A percentile compares a stretch with the other conserved stretches of the same genome.
phyloP scores from a whole-genome alignment of 2,329 filamentous ascomycete species.

The Botrytis fragariae region DNA sequence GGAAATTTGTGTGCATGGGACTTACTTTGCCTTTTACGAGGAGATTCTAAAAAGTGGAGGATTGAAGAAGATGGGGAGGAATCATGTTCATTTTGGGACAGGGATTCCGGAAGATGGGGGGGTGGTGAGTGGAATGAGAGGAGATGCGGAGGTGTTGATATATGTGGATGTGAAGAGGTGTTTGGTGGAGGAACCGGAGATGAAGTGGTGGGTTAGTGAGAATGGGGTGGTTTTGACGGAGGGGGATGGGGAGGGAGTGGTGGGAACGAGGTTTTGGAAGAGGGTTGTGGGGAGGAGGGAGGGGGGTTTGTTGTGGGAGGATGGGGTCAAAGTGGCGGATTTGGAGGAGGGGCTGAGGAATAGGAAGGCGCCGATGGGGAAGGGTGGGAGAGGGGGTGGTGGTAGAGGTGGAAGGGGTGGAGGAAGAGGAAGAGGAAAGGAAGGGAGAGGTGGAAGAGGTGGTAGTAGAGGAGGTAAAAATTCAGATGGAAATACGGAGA shows the following conservation, averaged over 20 bases:
- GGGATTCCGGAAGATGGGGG: conserved; percentile 55
- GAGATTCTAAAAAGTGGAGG: conserved; percentile 74
- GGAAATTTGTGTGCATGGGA: conserved; percentile 75
- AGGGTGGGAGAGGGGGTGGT: conserved; percentile 38
- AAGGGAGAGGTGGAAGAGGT: conserved; percentile 18
- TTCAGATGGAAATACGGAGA: conserved; percentile 37
- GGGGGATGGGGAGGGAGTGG: conserved; percentile 56
- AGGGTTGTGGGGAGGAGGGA: conserved; percentile 62
- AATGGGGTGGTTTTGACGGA: conserved; percentile 73
- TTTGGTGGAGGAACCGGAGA: conserved; percentile 50
- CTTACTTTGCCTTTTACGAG: conserved; percentile 78
- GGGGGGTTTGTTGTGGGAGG: conserved; percentile 65
- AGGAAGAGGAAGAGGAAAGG: conserved; percentile 33
- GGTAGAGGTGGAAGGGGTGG: conserved; percentile 27
- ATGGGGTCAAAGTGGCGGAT: conserved; percentile 65
- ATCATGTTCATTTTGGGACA: conserved; percentile 86
- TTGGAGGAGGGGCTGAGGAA: conserved; percentile 60
- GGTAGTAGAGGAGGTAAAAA: conserved; percentile 35
- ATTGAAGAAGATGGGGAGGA: conserved; percentile 75
- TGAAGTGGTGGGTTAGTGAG: conserved; percentile 76
- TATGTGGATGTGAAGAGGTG: conserved; percentile 71
- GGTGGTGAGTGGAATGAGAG: conserved; percentile 79
- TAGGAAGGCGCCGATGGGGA: conserved; percentile 47
- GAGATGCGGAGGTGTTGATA: conserved; percentile 72
- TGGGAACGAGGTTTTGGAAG: conserved; percentile 67